Percentiles rank a stretch among this genome's conserved stretches.
Evolutionary conservation across 2,329 filamentous ascomycete genomes (phyloP).

Genomic region (Pestalotiopsis sp.): DNA sequence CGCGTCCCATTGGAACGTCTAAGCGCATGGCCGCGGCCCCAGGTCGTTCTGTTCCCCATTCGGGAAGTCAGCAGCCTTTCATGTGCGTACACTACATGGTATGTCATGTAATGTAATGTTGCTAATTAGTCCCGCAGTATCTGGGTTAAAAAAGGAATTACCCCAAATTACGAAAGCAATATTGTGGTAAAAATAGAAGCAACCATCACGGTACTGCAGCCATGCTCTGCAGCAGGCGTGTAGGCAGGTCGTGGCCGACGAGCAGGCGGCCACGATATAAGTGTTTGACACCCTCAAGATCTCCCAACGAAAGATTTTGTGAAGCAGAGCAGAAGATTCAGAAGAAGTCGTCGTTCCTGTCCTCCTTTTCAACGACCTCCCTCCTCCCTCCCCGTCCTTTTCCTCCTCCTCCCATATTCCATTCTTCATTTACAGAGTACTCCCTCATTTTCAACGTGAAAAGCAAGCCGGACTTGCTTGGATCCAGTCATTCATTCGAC

Average conservation of each 20-base stretch:
- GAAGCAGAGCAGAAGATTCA: slow-evolving; percentile 47
- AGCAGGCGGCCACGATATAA: slow-evolving; percentile 59
- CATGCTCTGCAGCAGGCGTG: slow-evolving; percentile 18
- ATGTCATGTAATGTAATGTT: slow-evolving; percentile 19
- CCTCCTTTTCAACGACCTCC: slow-evolving; percentile 42
- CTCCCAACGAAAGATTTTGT: slow-evolving; percentile 42
- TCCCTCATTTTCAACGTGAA: slow-evolving; percentile 39
- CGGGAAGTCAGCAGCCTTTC: slow-evolving; percentile 27
- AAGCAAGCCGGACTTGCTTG: slow-evolving; percentile 65
- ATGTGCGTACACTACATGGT: slow-evolving; percentile 19
- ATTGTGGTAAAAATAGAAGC: slow-evolving; percentile 47
- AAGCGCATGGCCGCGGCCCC: slow-evolving; percentile 43
- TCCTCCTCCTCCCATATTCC: slow-evolving; percentile 31
- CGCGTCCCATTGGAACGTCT: slow-evolving; percentile 46
- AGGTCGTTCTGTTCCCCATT: slow-evolving; percentile 27
- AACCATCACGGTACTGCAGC: slow-evolving; percentile 32
- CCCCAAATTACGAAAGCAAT: slow-evolving; percentile 34
- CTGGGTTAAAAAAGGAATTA: slow-evolving; percentile 44
- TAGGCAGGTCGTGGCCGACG: slow-evolving; percentile 37
- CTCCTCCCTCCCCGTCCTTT: slow-evolving; percentile 33
- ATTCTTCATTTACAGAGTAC: slow-evolving; percentile 1
- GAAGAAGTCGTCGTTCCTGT: slow-evolving; percentile 48
- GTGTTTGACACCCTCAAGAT: slow-evolving; percentile 51
- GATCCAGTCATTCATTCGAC: slow-evolving; percentile 53
- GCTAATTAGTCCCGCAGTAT: slow-evolving; percentile 34